These are phyloP conservation scores for Kwoniella newhampshirensis DNA, from an alignment of 768 basidiomycete genomes.

Conservation along the genomic window DNA sequence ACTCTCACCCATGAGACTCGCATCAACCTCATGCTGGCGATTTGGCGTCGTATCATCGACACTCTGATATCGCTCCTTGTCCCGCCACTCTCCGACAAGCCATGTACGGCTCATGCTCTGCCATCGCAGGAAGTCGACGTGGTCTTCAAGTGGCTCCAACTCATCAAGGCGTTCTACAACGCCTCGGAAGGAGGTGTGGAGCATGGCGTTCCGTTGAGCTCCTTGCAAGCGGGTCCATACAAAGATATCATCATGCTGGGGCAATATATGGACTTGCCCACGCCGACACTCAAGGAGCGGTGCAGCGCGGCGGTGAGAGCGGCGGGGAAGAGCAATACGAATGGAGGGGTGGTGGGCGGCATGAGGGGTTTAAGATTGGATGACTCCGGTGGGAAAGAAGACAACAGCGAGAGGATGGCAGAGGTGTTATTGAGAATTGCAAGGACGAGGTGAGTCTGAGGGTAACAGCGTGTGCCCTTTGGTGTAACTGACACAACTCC, in stretches of 20 bases:
- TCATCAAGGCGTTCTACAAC: constrained; percentile 52
- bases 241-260: constrained; percentile 50
- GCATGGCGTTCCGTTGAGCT: constrained; percentile 44
- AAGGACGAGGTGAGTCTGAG: constrained; percentile 40
- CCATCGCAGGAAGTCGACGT: constrained; percentile 43
- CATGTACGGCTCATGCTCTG: constrained; percentile 14
- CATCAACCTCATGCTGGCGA: constrained; percentile 34
- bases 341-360: constrained; percentile 3
- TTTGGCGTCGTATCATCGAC: constrained; percentile 48
- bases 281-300: constrained; percentile 41
- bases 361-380: constrained; percentile 11
- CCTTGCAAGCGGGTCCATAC: constrained; percentile 43
- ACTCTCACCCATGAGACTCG: constrained; percentile 37
- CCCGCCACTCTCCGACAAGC: constrained; percentile 50
- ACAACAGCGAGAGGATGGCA: constrained; percentile 45
- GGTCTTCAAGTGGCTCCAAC: constrained; percentile 52
- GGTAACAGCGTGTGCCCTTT: neutral
- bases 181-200: constrained; percentile 45
- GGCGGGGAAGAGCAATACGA: constrained; percentile 19
- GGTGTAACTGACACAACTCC: neutral
- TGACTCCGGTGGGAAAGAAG: neutral
- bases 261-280: constrained; percentile 51
- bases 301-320: constrained; percentile 44
- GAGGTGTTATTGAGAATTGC: constrained; percentile 50
- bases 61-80: constrained; percentile 48